These are phyloP conservation scores for Polytrichum formosum DNA, from an alignment of 225 moss, liverwort and hornwort species.

Conservation along the genomic window DNA sequence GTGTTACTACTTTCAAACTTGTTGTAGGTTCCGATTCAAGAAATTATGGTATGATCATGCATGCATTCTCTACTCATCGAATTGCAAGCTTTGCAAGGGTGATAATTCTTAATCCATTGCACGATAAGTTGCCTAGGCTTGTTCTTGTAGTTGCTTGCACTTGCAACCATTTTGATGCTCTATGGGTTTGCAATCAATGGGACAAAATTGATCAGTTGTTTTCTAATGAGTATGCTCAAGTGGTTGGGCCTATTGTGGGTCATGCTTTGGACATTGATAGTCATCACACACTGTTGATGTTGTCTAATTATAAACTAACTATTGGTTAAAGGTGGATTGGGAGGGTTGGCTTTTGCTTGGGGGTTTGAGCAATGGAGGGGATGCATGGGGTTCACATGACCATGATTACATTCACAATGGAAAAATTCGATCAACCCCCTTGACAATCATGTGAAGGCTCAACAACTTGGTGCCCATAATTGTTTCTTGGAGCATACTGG, in stretches of 20 bases:
- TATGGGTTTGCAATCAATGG: not conserved
- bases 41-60: not conserved
- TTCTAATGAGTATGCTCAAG: not conserved
- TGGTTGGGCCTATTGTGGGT: not conserved
- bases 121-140: not conserved
- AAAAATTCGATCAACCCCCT: not conserved
- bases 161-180: not conserved
- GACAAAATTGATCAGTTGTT: not conserved
- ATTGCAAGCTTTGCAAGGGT: not conserved
- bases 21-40: not conserved
- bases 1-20: not conserved
- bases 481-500: not conserved
- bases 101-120: not conserved
- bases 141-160: not conserved
- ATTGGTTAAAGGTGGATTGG: not conserved
- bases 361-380: not conserved
- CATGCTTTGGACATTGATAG: not conserved
- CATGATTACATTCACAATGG: not conserved
- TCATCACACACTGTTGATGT: not conserved
- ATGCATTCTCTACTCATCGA: not conserved
- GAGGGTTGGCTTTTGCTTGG: not conserved
- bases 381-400: not conserved
- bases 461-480: not conserved
- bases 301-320: not conserved
- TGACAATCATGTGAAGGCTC: not conserved